Percentiles rank a stretch among this genome's conserved stretches.
phyloP scores from a whole-genome alignment of 2,329 filamentous ascomycete species.

The Mycosphaerella sp. region DNA sequence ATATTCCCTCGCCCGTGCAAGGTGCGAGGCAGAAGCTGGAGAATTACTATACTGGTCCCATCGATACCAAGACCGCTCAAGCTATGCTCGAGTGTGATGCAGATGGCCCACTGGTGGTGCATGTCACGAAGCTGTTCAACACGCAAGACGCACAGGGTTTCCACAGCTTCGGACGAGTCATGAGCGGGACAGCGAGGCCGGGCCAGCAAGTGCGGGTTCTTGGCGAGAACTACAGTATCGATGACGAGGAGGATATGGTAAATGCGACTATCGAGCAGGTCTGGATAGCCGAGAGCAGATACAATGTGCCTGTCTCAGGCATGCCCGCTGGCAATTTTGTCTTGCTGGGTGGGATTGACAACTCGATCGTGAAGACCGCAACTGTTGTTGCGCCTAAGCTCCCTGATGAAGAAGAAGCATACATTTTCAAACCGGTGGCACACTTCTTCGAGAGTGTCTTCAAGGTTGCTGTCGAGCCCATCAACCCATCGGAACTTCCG shows the following conservation, averaged over 20 bases:
- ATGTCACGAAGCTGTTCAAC: conserved; percentile 90
- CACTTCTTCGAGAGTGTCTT: conserved; percentile 98
- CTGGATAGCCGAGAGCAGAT: conserved; percentile 85
- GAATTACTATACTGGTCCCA: conserved; percentile 83
- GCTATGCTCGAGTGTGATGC: conserved; percentile 79
- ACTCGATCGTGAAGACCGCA: conserved; percentile 96
- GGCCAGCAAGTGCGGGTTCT: conserved; percentile 82
- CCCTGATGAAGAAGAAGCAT: conserved; percentile 82
- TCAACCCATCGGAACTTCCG: conserved; percentile 94
- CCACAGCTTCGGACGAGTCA: conserved; percentile 79
- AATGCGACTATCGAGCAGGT: conserved; percentile 76
- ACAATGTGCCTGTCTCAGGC: conserved; percentile 85
- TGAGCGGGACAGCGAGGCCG: conserved; percentile 83
- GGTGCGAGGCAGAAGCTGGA: conserved; percentile 72
- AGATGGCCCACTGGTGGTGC: conserved; percentile 84
- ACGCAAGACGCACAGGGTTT: conserved; percentile 86
- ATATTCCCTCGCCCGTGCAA: conserved; percentile 79
- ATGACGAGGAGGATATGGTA: conserved; percentile 97
- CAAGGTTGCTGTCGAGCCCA: conserved; percentile 95
- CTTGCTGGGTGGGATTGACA: conserved; percentile 86
- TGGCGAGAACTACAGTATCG: conserved; percentile 89
- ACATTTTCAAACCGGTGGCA: conserved; percentile 86
- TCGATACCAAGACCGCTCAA: conserved; percentile 72
- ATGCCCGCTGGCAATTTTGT: conserved; percentile 93
- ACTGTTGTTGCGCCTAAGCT: conserved; percentile 77